Conservation (phyloP, 2,329 filamentous ascomycete genomes). For the Neoarthrinium moseri region DNA sequence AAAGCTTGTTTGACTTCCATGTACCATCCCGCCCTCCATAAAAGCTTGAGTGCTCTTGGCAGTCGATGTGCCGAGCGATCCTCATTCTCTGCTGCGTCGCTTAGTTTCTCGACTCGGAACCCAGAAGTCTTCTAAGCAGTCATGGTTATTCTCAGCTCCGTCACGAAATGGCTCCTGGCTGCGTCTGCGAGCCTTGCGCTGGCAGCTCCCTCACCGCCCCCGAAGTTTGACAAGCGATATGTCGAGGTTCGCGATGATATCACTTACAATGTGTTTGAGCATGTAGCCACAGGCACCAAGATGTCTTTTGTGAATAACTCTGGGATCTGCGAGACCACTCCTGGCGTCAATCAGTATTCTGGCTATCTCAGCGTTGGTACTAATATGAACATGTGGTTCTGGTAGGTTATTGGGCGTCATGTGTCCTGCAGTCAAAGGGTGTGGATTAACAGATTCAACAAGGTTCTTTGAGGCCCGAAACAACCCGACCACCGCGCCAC, state of each 20-base stretch:
- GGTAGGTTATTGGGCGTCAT: slow-evolving; percentile 24
- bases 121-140: too few relatives aligned
- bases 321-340: slow-evolving; percentile 49
- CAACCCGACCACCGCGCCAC: slow-evolving; percentile 27
- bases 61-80: too few relatives aligned
- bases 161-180: background rate
- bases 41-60: too few relatives aligned
- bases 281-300: slow-evolving; percentile 41
- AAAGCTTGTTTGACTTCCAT: too few relatives aligned
- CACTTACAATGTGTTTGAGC: slow-evolving; percentile 43
- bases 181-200: background rate
- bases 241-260: slow-evolving; percentile 16
- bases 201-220: background rate
- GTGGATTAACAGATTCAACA: too few relatives aligned
- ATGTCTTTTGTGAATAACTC: slow-evolving; percentile 50
- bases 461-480: slow-evolving; percentile 35
- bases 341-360: slow-evolving; percentile 48
- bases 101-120: too few relatives aligned
- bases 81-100: too few relatives aligned
- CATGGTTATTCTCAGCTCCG: slow-evolving; percentile 1
- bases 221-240: slow-evolving; percentile 14
- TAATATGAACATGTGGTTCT: slow-evolving; percentile 43
- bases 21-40: too few relatives aligned
- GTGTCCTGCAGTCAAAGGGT: too few relatives aligned
- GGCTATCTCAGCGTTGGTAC: slow-evolving; percentile 48